phyloP scores from a whole-genome alignment of 805 yeast genomes.

The Starmerella geochares region DNA sequence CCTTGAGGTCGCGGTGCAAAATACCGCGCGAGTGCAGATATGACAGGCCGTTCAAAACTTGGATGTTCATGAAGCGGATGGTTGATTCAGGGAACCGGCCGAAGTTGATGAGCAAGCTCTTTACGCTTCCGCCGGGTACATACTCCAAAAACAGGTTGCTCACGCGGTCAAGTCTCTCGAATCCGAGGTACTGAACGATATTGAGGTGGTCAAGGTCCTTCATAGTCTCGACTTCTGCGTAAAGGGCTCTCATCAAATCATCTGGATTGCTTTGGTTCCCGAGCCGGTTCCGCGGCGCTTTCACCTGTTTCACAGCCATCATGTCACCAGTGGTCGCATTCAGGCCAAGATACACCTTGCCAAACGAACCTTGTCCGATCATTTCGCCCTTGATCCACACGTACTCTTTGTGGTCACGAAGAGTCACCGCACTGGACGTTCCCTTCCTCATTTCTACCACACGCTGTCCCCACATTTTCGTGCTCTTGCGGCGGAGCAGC shows the following conservation, averaged over 20 bases:
- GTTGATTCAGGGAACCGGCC: conserved; percentile 77
- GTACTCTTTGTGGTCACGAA: conserved; percentile 62
- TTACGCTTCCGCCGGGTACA: conserved; percentile 96
- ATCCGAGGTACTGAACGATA: conserved; percentile 92
- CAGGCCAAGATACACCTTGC: conserved; percentile 80
- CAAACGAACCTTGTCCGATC: conserved; percentile 94
- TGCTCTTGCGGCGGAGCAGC: conserved; percentile 61
- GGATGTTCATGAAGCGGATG: conserved; percentile 62
- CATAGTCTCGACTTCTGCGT: conserved; percentile 84
- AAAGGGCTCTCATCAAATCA: conserved; percentile 69
- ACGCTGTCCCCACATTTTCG: conserved; percentile 96
- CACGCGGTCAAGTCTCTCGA: conserved; percentile 62
- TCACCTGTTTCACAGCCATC: conserved; percentile 96
- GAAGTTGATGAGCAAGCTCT: conserved; percentile 66
- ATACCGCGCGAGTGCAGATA: conserved; percentile 82
- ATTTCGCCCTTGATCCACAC: conserved; percentile 98
- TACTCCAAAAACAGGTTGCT: conserved; percentile 87
- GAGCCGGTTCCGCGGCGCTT: conserved; percentile 27
- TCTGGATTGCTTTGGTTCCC: conserved; percentile 20
- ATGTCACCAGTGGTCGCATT: conserved; percentile 96
- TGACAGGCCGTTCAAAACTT: conserved; percentile 74
- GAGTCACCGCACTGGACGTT: conserved; percentile 45
- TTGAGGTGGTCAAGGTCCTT: conserved; percentile 89
- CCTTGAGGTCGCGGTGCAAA: conserved; percentile 86
- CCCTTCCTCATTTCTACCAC: conserved; percentile 68